Evolutionary conservation across 208 protist species (phyloP), one percentile per base, ranked within the genome.

Genomic region (Acanthamoeba sp.): DNA sequence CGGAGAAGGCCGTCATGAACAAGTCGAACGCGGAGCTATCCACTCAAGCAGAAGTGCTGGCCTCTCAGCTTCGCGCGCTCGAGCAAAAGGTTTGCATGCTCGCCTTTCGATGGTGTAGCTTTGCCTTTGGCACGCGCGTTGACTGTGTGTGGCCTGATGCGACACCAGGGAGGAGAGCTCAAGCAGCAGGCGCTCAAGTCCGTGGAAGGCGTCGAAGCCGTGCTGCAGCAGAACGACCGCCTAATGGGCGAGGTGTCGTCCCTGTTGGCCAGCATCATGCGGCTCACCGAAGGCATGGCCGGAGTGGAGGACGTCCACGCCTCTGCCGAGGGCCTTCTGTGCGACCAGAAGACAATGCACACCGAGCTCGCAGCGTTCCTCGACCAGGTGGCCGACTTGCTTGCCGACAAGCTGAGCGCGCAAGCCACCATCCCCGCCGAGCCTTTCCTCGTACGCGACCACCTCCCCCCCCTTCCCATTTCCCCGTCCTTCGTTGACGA

Each of bases 221-320:
- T 22, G n/a, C 62, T 29, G n/a, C 62, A 69, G 29, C 62, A 38
- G 62, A 69, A 69, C n/a, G 62, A 69, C 62, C 62, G 62, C n/a
- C 62, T 69, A 29, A 69, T 69, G 62, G 62, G 62, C 62, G 62
- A 69, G 62, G 62, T 69, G n/a, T 29, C 18, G 62, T 69, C 62
- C 62, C 62, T 36, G 24, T 29, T 69, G 24, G 62, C 62, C 62
- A 69, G 62, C 62, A 69, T 69, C 62, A 29, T 69, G 62, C 62
- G 62, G 12, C 62, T 69, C 62, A 69, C 62, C 62, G 62, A 69
- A 29, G 62, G 62, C 62, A 29, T 69, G n/a, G 62, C 62, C 62
- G 62, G 62, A 6, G 62, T 69, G n/a, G 62, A 69, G 29, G 62
- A 69, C 62, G n/a, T 69, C 20, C 62, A 69, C 62, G n/a, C 62